These are phyloP conservation scores for Eimeria brunetti DNA, from an alignment of 169 alveolate species.

Conservation along the genomic window DNA sequence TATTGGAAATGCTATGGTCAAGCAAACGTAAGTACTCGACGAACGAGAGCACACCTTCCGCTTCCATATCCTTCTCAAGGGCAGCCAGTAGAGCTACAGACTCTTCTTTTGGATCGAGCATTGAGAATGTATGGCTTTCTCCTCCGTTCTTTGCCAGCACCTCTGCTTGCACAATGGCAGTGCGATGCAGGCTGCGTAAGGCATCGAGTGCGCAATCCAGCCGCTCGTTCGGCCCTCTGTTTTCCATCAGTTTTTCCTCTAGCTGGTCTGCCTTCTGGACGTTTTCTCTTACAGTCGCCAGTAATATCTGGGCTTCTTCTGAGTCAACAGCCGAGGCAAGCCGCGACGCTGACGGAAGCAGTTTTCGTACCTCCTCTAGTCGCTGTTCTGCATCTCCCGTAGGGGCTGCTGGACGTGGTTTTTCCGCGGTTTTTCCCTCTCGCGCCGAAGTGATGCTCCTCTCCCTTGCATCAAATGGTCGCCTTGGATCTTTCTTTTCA, in stretches of 20 bases:
- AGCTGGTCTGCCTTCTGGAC: not conserved
- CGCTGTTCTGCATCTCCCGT: not conserved
- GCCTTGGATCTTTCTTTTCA: not conserved
- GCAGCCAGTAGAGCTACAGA: not conserved
- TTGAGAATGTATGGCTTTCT: not conserved
- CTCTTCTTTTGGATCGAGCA: not conserved
- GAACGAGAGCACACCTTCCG: not conserved
- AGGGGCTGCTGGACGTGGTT: not conserved
- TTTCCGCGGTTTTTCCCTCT: not conserved
- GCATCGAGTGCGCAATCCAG: slow-evolving; percentile 15
- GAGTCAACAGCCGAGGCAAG: slow-evolving; percentile 37
- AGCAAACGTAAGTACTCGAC: slow-evolving; percentile 1
- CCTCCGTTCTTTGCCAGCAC: slow-evolving; percentile 10
- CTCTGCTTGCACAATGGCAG: slow-evolving; percentile 14
- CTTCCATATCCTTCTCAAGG: not conserved
- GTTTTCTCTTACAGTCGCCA: not conserved
- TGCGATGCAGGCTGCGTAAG: slow-evolving; percentile 28
- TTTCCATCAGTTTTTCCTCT: not conserved
- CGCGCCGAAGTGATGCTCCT: not conserved
- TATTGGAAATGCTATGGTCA: not conserved
- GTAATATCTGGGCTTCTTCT: slow-evolving; percentile 13
- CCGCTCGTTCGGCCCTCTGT: not conserved
- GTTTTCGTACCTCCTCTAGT: not conserved
- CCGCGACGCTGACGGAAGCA: slow-evolving; percentile 14
- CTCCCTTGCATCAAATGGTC: not conserved